phyloP scores from a whole-genome alignment of 176 grass and related monocot species.

The Hordeum vulgare region MorexV3_pseudomolecules_assembly NC_058518.1:424367309-424367808 shows the following conservation, averaged over 20 bases:
- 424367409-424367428: conserved; percentile 13
- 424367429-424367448: not conserved
- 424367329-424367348: not conserved
- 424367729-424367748: not conserved
- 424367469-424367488: not conserved
- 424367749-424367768: not conserved
- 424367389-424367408: conserved; percentile 4
- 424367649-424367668: not conserved
- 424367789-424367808: not conserved
- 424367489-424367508: no score
- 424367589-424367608: not conserved
- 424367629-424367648: not conserved
- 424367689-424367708: not conserved
- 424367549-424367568: not conserved
- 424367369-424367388: conserved; percentile 1
- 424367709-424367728: not conserved
- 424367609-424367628: not conserved
- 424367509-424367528: no score
- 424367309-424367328: no score
- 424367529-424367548: no score
- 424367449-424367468: not conserved
- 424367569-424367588: conserved; percentile 22
- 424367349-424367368: not conserved
- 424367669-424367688: not conserved
- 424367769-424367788: not conserved